Evolutionary conservation across 257 asterid species (phyloP).

Genomic region (Linderniella brevidens): DNA sequence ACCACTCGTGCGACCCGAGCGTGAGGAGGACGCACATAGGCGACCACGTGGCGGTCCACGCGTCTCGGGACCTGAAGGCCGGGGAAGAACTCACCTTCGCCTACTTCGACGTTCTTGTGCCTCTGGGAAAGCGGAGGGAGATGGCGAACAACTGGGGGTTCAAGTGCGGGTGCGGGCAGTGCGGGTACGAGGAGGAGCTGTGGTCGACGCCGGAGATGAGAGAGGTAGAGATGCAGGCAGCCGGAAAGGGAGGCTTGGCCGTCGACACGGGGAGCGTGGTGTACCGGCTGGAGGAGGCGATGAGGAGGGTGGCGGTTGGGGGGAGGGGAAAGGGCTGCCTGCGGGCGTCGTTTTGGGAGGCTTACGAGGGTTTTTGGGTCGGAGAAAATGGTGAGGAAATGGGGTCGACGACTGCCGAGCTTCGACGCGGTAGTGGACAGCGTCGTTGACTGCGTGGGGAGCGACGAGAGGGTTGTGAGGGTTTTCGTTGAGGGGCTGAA

Average conservation of each 20-base stretch:
- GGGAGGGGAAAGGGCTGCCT: constrained; percentile 62
- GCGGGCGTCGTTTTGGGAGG: constrained; percentile 76
- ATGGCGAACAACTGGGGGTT: constrained; percentile 63
- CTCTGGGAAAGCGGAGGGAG: constrained; percentile 24
- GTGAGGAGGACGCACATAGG: constrained; percentile 69
- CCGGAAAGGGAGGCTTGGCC: constrained; percentile 16
- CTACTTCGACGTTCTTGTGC: constrained; percentile 47
- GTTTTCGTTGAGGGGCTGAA: constrained; percentile 32
- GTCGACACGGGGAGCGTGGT: constrained; percentile 51
- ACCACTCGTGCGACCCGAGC: constrained; percentile 83
- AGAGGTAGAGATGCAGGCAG: constrained; percentile 34
- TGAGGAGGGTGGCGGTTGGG: constrained; percentile 53
- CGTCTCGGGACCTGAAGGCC: constrained; percentile 53
- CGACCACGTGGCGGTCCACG: constrained; percentile 50
- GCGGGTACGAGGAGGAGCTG: constrained; percentile 30
- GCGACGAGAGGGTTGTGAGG: constrained; percentile 54
- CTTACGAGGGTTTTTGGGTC: constrained; percentile 41
- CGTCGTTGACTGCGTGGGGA: constrained; percentile 50
- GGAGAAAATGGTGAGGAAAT: constrained; percentile 44
- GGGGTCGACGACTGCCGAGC: constrained; percentile 58
- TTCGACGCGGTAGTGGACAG: constrained; percentile 44
- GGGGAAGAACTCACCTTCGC: constrained; percentile 72
- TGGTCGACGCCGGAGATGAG: constrained; percentile 35
- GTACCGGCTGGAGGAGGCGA: constrained; percentile 60
- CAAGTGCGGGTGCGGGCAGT: constrained; percentile 49